These are phyloP conservation scores for Microcyclospora tardicrescens DNA, from an alignment of 2,329 filamentous ascomycete genomes.

Conservation along the genomic window DNA sequence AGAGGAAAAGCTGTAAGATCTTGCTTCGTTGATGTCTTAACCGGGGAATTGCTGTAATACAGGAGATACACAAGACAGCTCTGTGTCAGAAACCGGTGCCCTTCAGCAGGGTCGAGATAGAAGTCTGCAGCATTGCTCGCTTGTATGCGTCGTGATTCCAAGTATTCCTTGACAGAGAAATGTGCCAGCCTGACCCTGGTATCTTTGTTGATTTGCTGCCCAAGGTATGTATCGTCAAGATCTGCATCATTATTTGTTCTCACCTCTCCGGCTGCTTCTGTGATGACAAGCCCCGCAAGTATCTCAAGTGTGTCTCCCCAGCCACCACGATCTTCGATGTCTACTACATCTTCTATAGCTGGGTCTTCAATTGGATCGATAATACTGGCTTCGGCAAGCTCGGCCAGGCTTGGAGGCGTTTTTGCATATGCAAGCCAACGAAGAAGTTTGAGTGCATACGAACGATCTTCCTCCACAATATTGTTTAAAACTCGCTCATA, in stretches of 20 bases:
- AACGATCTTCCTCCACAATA: slow-evolving; percentile 6
- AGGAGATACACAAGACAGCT: slow-evolving; percentile 8
- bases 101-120: slow-evolving; percentile 3
- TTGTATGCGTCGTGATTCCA: slow-evolving; percentile 10
- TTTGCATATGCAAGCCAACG: slow-evolving; percentile 12
- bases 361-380: slow-evolving; percentile 4
- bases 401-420: slow-evolving; percentile 8
- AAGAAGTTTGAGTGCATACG: slow-evolving; percentile 8
- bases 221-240: neutral
- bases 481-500: slow-evolving; percentile 13
- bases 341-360: slow-evolving; percentile 6
- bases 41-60: slow-evolving; percentile 4
- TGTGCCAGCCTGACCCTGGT: slow-evolving; percentile 11
- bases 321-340: slow-evolving; percentile 5
- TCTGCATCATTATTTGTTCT: neutral
- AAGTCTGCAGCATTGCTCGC: slow-evolving; percentile 6
- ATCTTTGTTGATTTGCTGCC: neutral
- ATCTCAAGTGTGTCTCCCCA: slow-evolving; percentile 6
- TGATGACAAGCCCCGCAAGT: slow-evolving; percentile 7
- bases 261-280: neutral
- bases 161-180: slow-evolving; percentile 15
- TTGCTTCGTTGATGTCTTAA: slow-evolving; percentile 4
- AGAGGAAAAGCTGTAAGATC: slow-evolving; percentile 7
- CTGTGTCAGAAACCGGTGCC: slow-evolving; percentile 6
- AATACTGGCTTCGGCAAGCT: slow-evolving; percentile 12